Conservation (phyloP, 306 rosid genomes). For the Rubus parviflorus region DNA sequence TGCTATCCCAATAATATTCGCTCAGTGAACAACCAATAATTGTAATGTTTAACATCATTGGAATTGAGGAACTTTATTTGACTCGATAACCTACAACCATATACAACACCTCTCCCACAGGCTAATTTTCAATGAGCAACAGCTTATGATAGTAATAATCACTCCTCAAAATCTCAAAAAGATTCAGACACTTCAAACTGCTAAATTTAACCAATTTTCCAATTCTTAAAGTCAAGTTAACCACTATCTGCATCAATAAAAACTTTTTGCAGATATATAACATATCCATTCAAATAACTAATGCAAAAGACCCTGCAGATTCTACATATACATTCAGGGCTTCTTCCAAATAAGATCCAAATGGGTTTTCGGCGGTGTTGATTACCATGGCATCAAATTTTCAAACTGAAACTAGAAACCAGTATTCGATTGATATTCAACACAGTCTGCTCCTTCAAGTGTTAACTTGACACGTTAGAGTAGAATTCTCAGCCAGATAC, state of each 20-base stretch:
- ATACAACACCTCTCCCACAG: slow-evolving; percentile 19
- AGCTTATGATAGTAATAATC: slow-evolving; percentile 13
- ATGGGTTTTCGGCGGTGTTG: slow-evolving; percentile 11
- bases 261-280: slow-evolving; percentile 29
- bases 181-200: slow-evolving; percentile 22
- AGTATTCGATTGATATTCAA: slow-evolving; percentile 8
- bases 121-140: slow-evolving; percentile 30
- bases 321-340: slow-evolving; percentile 26
- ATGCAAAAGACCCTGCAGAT: slow-evolving; percentile 29
- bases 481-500: not conserved
- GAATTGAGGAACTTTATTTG: slow-evolving; percentile 28
- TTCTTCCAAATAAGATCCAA: slow-evolving; percentile 27
- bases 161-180: slow-evolving; percentile 17
- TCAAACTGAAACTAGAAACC: slow-evolving; percentile 25
- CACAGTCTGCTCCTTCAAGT: not conserved
- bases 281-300: slow-evolving; percentile 19
- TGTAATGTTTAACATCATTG: slow-evolving; percentile 28
- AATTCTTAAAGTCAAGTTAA: slow-evolving; percentile 24
- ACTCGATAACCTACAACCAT: slow-evolving; percentile 28
- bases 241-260: slow-evolving; percentile 34
- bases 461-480: slow-evolving; percentile 17
- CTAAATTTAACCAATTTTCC: slow-evolving; percentile 30
- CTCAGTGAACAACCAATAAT: slow-evolving; percentile 26
- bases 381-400: slow-evolving; percentile 14
- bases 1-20: slow-evolving; percentile 50